These are phyloP conservation scores for Crucihimalaya himalaica DNA, from an alignment of 345 rosid genomes.

Conservation along the genomic window DNA sequence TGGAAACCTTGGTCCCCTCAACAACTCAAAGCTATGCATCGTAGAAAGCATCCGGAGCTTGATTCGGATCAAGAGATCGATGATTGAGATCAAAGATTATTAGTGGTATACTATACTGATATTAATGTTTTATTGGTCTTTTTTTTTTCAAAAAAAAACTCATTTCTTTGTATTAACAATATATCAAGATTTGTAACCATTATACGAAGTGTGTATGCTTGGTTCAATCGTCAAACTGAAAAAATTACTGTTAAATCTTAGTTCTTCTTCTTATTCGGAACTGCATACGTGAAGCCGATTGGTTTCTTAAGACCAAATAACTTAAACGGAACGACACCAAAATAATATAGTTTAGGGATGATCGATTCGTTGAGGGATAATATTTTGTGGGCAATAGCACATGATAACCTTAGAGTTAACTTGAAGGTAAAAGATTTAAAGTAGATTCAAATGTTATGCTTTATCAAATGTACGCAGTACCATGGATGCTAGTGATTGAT, in stretches of 20 bases:
- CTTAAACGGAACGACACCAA: background rate
- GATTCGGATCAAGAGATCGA: background rate
- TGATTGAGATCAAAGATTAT: background rate
- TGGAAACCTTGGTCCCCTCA: slow-evolving; percentile 38
- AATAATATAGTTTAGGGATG: background rate
- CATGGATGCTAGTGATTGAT: too few species aligned
- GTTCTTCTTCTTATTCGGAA: background rate
- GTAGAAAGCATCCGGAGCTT: background rate
- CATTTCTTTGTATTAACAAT: background rate
- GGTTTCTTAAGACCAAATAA: background rate
- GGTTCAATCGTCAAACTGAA: background rate
- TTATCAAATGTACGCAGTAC: too few species aligned
- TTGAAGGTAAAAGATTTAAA: too few species aligned
- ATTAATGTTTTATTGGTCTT: background rate
- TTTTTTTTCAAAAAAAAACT: background rate
- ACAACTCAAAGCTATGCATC: slow-evolving; percentile 17
- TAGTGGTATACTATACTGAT: background rate
- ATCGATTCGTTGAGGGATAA: too few species aligned
- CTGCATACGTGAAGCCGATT: background rate
- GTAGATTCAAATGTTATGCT: too few species aligned
- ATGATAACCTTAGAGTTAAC: too few species aligned
- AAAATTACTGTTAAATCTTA: background rate
- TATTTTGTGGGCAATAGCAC: too few species aligned
- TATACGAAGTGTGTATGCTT: background rate
- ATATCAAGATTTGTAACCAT: background rate